Evolutionary conservation across 768 basidiomycete species (phyloP).

Genomic region (Cyclocybe aegerita): DNA sequence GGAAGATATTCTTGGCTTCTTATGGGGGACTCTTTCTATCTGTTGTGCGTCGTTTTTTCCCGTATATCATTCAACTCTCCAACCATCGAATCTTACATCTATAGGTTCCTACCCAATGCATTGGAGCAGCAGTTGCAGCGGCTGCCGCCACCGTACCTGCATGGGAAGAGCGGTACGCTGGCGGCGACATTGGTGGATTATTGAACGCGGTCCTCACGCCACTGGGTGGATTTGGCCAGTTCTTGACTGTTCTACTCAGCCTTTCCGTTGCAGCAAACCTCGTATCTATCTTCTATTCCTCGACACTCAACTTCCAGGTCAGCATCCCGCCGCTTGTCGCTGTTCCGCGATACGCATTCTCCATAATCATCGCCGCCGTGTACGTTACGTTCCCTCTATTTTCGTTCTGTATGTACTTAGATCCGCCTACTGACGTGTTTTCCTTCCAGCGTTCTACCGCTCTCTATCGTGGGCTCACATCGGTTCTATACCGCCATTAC

Average conservation of each 20-base stretch:
- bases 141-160: conserved; percentile 52
- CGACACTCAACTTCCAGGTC: conserved; percentile 69
- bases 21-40: conserved; percentile 71
- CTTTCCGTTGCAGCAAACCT: conserved; percentile 80
- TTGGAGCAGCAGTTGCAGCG: conserved; percentile 65
- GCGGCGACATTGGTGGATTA: conserved; percentile 68
- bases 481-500: conserved; percentile 67
- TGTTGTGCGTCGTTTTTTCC: conserved; percentile 27
- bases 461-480: conserved; percentile 75
- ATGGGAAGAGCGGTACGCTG: conserved; percentile 57
- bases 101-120: conserved; percentile 39
- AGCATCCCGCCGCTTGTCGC: conserved; percentile 55
- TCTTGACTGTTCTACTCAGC: conserved; percentile 75
- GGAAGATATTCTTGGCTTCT: conserved; percentile 64
- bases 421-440: no score
- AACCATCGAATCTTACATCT: neutral
- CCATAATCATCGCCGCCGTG: conserved; percentile 68
- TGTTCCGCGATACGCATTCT: conserved; percentile 76
- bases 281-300: conserved; percentile 78
- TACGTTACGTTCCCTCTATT: conserved; percentile 28
- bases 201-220: conserved; percentile 70
- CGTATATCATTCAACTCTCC: neutral
- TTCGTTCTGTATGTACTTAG: no score
- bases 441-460: conserved; percentile 56
- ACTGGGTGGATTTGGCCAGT: conserved; percentile 69